Conservation (phyloP, 495 filamentous ascomycete genomes). For the Podospora sp. region DNA sequence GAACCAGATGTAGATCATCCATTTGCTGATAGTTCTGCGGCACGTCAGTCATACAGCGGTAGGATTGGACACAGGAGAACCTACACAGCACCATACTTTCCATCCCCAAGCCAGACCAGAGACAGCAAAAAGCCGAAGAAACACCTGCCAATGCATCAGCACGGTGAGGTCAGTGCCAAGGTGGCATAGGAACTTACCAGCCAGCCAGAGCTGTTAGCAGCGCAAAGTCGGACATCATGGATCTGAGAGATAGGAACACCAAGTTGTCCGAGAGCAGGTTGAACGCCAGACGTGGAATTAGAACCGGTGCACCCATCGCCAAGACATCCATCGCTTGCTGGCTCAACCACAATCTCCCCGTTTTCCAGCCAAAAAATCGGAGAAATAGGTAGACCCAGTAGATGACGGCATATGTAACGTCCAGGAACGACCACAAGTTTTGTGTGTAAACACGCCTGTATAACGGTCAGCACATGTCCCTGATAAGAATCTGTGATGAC, state of each 20-base stretch:
- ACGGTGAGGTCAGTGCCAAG: background rate
- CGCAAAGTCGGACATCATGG: constrained; percentile 76
- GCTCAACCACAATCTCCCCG: constrained; percentile 35
- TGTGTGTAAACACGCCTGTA: constrained; percentile 74
- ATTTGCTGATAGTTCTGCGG: constrained; percentile 62
- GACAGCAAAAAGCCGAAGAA: constrained; percentile 72
- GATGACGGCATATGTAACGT: constrained; percentile 65
- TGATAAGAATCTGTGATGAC: constrained; percentile 17
- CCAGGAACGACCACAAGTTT: constrained; percentile 78
- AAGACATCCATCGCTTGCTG: constrained; percentile 68
- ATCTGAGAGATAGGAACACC: constrained; percentile 68
- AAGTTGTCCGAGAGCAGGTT: constrained; percentile 74
- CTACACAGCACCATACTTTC: constrained; percentile 41
- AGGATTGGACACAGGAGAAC: background rate
- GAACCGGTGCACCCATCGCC: constrained; percentile 67
- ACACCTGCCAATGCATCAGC: constrained; percentile 38
- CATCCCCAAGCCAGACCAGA: constrained; percentile 65
- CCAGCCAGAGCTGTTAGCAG: constrained; percentile 63
- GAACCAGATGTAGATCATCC: constrained; percentile 85
- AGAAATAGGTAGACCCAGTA: constrained; percentile 63
- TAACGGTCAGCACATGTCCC: constrained; percentile 14
- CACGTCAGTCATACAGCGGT: background rate
- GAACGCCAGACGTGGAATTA: constrained; percentile 73
- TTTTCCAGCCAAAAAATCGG: constrained; percentile 59
- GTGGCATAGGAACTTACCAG: constrained; percentile 46